Base-by-base conservation (phyloP, 768 basidiomycete genomes). In the Mycena capillaripes region DNA sequence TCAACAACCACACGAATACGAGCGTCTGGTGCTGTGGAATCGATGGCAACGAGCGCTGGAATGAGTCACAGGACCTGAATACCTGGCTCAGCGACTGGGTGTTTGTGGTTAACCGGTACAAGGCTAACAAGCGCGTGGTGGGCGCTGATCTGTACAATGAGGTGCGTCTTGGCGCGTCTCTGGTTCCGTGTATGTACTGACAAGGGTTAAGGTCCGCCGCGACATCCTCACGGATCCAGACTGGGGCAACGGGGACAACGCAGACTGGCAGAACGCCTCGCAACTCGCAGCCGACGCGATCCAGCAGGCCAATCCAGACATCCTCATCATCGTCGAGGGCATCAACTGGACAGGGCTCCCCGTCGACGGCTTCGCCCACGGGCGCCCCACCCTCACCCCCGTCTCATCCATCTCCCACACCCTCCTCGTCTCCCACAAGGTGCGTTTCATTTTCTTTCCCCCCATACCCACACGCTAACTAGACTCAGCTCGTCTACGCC, bases 301-400 rank as follows among this genome's bases (percentile, higher is more conserved):
- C 38, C 34, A 66, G 25, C 23, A 23, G 3, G 63, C 57, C 17
- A 75, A 72, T 40, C 74, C 71, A 3, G 74, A 75, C 40, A 66
- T 75, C 21, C 59, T 75, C 27, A 70, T 72, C 32, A 73, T 75
- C 48, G 71, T 75, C 44, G 74, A 75, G 50, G 71, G 74, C 3
- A 75, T 75, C 38, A 75, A 75, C 65, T 75, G 74, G 74, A 61
- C 58, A 29, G 74, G 74, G 0, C 19, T 75, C n/a, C 74, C 74
- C 19, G 71, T 75, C 48, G 71, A 75, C 56, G 74, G 74, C 27
- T 17, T 75, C 23, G 21, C 74, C 5, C 74, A 75, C 50, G 29
- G 68, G 21, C 74, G 74, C 9, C 74, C 74, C 1, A 73, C 67
- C 1, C 60, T 75, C 17, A 70, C 38, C 11, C 74, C 74, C 16